Base-by-base conservation (phyloP, 805 yeast genomes). In the Wickerhamiella dianesei region DNA sequence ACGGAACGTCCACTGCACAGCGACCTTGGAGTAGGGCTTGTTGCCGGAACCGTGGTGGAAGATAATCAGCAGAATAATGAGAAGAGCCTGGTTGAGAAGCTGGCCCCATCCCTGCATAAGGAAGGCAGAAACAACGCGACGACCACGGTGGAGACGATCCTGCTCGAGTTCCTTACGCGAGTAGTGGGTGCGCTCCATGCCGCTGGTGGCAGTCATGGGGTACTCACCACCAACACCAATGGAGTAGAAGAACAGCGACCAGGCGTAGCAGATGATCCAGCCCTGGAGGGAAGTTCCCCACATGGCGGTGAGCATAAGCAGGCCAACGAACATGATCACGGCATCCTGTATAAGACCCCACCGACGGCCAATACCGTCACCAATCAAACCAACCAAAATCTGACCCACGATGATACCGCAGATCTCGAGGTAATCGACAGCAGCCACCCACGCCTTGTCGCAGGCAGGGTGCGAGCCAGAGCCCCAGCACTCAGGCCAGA, bases 141-240 rank as follows among this genome's bases (percentile, higher is more conserved):
- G 62, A 29, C 68, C 68, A 51, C 68, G 63, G 56, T 64, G 68
- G 35, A 63, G 56, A 48, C 67, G 64, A 44, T 64, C 67, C 29
- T 59, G 63, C 41, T 59, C 53, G 19, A 57, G 43, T 41, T 64
- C 60, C 17, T 50, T 37, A 37, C 57, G 55, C 35, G 59, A 49
- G 44, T 50, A 49, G 35, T 55, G 74, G 1, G 79, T 77, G 37
- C 77, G 75, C 61, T 78, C 83, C 63, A 73, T 72, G 16, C 80
- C 80, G 25, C 76, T 65, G 8, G 79, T 74, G 4, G 81, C 77
- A 44, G 79, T 73, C 52, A 77, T 72, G 6, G 84, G 82, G 59
- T 78, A 78, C 57, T 78, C 83, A 22, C 81, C 82, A 51, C 82
- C 83, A 49, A 77, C 76, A 54, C 80, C 79, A 37, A 64, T 51